phyloP scores from a whole-genome alignment of 305 asterid genomes.

The Solanum chacoense region DNA sequence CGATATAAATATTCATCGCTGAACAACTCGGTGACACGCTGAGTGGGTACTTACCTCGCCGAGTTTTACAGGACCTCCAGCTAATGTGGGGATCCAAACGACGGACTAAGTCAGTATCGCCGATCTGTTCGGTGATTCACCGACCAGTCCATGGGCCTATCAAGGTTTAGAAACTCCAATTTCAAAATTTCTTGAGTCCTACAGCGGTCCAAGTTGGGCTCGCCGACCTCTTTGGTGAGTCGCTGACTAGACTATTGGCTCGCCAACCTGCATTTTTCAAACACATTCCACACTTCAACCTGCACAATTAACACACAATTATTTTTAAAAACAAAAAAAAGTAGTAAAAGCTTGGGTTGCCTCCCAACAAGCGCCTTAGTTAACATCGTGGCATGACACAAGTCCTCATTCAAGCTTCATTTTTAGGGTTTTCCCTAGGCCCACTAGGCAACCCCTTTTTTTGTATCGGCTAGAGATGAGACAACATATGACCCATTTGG shows the following conservation, averaged over 20 bases:
- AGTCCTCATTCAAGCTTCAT: not conserved
- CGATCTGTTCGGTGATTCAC: too few species aligned
- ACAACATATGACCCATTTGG: not conserved
- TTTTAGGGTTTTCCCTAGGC: not conserved
- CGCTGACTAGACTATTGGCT: not conserved
- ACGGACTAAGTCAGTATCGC: not conserved
- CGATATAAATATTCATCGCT: not conserved
- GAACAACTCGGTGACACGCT: not conserved
- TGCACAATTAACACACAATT: not conserved
- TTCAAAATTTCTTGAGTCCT: not conserved
- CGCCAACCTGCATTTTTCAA: not conserved
- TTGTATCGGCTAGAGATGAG: not conserved
- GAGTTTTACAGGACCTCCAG: not conserved
- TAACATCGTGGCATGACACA: not conserved
- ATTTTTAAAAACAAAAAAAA: too few species aligned
- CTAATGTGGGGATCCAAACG: not conserved
- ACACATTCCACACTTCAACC: not conserved
- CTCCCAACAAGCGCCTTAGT: not conserved
- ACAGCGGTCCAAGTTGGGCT: not conserved
- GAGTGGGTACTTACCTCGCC: not conserved
- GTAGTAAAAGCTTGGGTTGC: not conserved
- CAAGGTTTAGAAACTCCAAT: too few species aligned
- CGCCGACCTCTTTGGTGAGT: not conserved
- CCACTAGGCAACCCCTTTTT: not conserved
- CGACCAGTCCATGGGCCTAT: not conserved